Evolutionary conservation across 2,329 filamentous ascomycete species (phyloP).

Genomic region (Proliferodiscus dingleyae): DNA sequence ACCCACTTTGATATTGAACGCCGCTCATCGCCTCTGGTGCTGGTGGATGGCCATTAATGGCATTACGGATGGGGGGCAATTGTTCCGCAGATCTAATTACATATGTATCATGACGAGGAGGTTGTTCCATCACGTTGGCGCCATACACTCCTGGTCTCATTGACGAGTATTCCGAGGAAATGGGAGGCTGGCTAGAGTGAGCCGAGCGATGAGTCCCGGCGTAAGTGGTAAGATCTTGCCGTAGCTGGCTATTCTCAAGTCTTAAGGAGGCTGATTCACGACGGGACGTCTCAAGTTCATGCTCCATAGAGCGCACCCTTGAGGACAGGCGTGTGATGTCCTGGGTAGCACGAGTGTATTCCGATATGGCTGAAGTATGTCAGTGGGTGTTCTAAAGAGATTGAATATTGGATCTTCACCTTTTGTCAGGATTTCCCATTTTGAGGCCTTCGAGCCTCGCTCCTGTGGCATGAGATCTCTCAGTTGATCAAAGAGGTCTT

Average conservation of each 20-base stretch:
- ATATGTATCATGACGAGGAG: constrained; percentile 38
- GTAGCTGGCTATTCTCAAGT: constrained; percentile 28
- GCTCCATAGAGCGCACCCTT: constrained; percentile 5
- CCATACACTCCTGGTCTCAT: constrained; percentile 2
- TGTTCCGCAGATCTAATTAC: constrained; percentile 19
- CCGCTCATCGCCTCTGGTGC: constrained; percentile 59
- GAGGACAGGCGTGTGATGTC: constrained; percentile 10
- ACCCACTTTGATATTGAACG: constrained; percentile 48
- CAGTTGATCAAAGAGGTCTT: constrained; percentile 77
- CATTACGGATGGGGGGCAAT: constrained; percentile 52
- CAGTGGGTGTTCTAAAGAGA: constrained; percentile 8
- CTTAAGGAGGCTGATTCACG: constrained; percentile 42
- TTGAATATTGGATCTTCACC: constrained; percentile 45
- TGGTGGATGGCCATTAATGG: constrained; percentile 34
- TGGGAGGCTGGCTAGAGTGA: constrained; percentile 4
- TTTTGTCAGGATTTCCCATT: constrained; percentile 86
- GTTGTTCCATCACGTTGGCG: constrained; percentile 3
- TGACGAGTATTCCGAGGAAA: constrained; percentile 9
- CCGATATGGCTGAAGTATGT: constrained; percentile 49
- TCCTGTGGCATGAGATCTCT: constrained; percentile 75
- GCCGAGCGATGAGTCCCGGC: constrained; percentile 13
- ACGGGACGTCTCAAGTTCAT: constrained; percentile 34
- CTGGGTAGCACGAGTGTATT: constrained; percentile 45
- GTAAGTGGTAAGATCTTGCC: constrained; percentile 21
- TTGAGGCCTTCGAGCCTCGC: constrained; percentile 77